Percentiles rank a stretch among this genome's conserved stretches.
Evolutionary conservation across 164 flowering plant genomes (phyloP).

Genomic region (Dillenia turbinata): DNA sequence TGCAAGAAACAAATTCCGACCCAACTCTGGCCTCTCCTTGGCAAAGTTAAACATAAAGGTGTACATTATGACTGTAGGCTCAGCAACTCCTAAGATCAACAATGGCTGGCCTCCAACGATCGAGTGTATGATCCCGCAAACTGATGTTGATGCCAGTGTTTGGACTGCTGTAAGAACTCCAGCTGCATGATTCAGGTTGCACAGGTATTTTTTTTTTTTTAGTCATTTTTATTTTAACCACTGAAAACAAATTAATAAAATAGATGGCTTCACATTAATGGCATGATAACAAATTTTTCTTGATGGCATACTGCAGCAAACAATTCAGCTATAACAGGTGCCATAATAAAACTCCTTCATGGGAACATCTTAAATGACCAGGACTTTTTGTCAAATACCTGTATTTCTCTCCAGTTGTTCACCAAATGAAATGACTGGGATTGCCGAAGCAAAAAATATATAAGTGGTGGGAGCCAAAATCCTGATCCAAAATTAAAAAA

Average conservation of each 20-base stretch:
- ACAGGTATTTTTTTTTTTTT: not conserved
- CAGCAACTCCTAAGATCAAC: constrained; percentile 94
- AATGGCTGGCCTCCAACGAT: constrained; percentile 95
- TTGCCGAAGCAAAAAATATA: constrained; percentile 93
- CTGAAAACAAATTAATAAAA: no score
- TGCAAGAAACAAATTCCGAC: constrained; percentile 75
- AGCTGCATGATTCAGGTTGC: constrained; percentile 42
- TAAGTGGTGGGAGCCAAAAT: constrained; percentile 97
- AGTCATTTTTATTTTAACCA: not conserved
- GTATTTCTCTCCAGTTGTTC: constrained; percentile 91
- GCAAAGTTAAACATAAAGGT: constrained; percentile 95
- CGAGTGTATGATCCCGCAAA: constrained; percentile 94
- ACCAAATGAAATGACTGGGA: constrained; percentile 95
- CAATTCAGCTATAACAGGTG: no score
- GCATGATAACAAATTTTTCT: no score
- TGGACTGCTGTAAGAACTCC: constrained; percentile 95
- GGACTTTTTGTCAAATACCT: constrained; percentile 29
- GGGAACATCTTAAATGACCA: no score
- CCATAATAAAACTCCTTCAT: no score
- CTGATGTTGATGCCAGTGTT: constrained; percentile 87
- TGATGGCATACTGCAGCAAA: no score
- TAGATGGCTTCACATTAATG: no score
- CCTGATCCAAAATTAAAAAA: constrained; percentile 33
- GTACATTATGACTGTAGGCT: constrained; percentile 98
- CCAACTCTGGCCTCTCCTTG: constrained; percentile 77